Base-by-base conservation (phyloP, 2,329 filamentous ascomycete genomes). In the Cordyceps javanica region DNA sequence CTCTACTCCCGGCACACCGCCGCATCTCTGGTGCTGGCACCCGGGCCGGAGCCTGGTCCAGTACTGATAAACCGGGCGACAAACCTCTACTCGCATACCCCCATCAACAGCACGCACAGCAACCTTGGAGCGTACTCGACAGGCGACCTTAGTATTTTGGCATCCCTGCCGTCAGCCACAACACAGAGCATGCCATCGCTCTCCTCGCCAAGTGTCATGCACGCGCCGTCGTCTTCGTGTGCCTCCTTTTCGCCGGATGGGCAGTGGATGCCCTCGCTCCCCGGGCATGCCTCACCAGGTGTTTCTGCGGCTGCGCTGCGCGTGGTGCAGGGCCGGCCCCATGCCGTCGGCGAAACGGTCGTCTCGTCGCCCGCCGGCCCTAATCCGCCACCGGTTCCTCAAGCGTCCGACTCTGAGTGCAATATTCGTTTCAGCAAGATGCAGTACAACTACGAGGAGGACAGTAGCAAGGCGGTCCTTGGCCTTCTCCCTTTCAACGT, bases 1-100 rank as follows among this genome's bases (percentile, higher is more conserved):
- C 80, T 97, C 34, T 99, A 99, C 77, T 86, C 84, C 23, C 56
- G 30, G 19, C 68, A 66, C 59, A 2, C 61, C 9, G 60, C 8
- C 50, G 59, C 45, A 59, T 62, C 46, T 61, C 59, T 52, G 64
- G 57, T 62, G 69, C 56, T 62, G 60, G 67, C 55, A 10, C 38
- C 38, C 2, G 38, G 21, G 25, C 59, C 66, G 52, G 45, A 62
- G 58, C 67, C 51, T 61, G 32, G 50, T 13, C 32, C 55, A 19
- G 45, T 86, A 45, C 81, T 83, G 62, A 79, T 87, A 46, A 76
- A 84, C 64, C 74, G 80, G 25, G 80, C 77, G 10, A 70, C 72
- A 14, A 69, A 71, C 3, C 76, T 83, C 59, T 72, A 74, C 4
- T 75, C 79, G 49, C 73, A 76, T 39, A 73, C 76, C 38, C 66